Evolutionary conservation across 140 eudicot genomes (phyloP).

Genomic region (Bidens hawaiensis): DNA sequence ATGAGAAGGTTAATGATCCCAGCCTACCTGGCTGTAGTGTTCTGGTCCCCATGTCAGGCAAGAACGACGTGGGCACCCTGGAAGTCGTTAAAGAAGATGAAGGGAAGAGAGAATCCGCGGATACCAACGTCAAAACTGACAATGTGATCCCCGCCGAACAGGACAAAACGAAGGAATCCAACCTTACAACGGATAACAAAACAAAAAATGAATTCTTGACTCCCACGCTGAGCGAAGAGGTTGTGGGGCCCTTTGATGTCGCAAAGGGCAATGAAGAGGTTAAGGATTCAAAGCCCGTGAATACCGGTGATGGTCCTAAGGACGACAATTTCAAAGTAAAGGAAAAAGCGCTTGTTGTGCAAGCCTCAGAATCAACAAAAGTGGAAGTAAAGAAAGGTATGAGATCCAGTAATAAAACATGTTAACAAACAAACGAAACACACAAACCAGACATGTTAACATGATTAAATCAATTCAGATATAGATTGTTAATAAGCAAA

Average conservation of each 20-base stretch:
- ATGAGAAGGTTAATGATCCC: constrained; percentile 16
- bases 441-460: no score
- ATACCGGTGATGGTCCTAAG: not conserved
- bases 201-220: constrained; percentile 18
- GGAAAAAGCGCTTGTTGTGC: constrained; percentile 16
- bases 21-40: not conserved
- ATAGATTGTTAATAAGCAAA: not conserved
- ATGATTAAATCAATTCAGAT: no score
- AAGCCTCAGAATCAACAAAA: constrained; percentile 8
- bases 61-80: no score
- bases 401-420: not conserved
- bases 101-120: constrained; percentile 16
- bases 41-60: constrained; percentile 1
- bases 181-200: not conserved
- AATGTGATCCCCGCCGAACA: constrained; percentile 4
- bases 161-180: constrained; percentile 1
- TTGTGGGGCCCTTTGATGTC: constrained; percentile 7
- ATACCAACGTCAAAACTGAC: constrained; percentile 3
- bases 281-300: constrained; percentile 12
- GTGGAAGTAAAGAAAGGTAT: constrained; percentile 29
- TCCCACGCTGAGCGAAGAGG: constrained; percentile 20
- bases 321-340: not conserved
- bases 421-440: no score
- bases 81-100: constrained; percentile 22
- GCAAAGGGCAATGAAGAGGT: constrained; percentile 2